Evolutionary conservation across 306 rosid species (phyloP).

Genomic region (Trifolium fragiferum): DNA sequence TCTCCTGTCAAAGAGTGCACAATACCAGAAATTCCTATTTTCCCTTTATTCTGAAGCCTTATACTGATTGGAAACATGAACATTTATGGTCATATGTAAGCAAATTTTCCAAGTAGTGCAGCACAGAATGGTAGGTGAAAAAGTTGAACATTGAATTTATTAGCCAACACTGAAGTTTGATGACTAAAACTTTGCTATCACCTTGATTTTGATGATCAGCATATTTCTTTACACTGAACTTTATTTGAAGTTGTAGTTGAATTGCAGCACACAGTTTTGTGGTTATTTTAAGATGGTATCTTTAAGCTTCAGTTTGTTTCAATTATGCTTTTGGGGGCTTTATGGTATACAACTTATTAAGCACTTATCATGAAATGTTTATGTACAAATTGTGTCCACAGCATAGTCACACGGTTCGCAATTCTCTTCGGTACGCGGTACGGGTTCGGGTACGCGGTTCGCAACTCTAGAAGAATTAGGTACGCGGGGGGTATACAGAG

Average conservation of each 20-base stretch:
- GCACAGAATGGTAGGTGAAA: conserved; percentile 5
- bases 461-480: no score
- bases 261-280: not conserved
- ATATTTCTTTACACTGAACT: not conserved
- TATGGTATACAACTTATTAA: not conserved
- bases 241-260: not conserved
- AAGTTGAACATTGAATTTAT: conserved; percentile 16
- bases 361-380: not conserved
- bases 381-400: not conserved
- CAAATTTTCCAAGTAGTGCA: not conserved
- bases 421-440: no score
- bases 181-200: not conserved
- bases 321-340: not conserved
- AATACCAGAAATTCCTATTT: not conserved
- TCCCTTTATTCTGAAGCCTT: not conserved
- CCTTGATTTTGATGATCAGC: not conserved
- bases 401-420: no score
- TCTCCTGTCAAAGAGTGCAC: not conserved
- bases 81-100: not conserved
- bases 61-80: not conserved
- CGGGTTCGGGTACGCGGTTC: no score
- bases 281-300: not conserved
- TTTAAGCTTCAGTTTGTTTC: not conserved
- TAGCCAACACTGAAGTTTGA: not conserved
- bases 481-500: no score